A percentile compares a stretch with the other conserved stretches of the same genome.
Evolutionary conservation across 768 basidiomycete species (phyloP).

Genomic region (Tulasnella sp.): DNA sequence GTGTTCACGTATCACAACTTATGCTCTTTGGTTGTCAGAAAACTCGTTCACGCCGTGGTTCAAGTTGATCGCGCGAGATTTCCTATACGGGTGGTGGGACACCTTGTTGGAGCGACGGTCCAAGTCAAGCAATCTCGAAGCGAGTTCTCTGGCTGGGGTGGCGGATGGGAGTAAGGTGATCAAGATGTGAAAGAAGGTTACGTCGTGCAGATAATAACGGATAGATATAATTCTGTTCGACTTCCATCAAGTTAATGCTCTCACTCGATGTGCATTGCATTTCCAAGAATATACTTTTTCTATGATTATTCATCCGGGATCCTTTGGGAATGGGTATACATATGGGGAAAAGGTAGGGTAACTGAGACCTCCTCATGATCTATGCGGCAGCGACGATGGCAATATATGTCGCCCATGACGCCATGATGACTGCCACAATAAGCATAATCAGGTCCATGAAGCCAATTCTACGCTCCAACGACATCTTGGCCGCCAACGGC

Average conservation of each 20-base stretch:
- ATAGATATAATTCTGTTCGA: neutral
- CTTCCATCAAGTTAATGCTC: neutral
- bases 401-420: slow-evolving; percentile 63
- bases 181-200: slow-evolving; percentile 38
- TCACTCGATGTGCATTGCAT: neutral
- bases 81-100: slow-evolving; percentile 99
- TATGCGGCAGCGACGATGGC: slow-evolving; percentile 37
- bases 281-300: neutral
- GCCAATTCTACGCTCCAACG: slow-evolving; percentile 39
- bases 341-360: neutral
- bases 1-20: neutral
- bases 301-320: neutral
- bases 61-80: slow-evolving; percentile 93
- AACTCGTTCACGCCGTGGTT: slow-evolving; percentile 98
- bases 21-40: slow-evolving; percentile 32
- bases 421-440: slow-evolving; percentile 48
- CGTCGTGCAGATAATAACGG: neutral
- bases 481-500: slow-evolving; percentile 62
- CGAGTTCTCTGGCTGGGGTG: slow-evolving; percentile 51
- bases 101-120: slow-evolving; percentile 58
- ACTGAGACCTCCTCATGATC: neutral
- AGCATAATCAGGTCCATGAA: slow-evolving; percentile 48
- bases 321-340: neutral
- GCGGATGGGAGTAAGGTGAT: slow-evolving; percentile 67
- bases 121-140: slow-evolving; percentile 42